Base-by-base conservation (phyloP, 139 green algal species). In the Yamagishiella unicocca region DNA sequence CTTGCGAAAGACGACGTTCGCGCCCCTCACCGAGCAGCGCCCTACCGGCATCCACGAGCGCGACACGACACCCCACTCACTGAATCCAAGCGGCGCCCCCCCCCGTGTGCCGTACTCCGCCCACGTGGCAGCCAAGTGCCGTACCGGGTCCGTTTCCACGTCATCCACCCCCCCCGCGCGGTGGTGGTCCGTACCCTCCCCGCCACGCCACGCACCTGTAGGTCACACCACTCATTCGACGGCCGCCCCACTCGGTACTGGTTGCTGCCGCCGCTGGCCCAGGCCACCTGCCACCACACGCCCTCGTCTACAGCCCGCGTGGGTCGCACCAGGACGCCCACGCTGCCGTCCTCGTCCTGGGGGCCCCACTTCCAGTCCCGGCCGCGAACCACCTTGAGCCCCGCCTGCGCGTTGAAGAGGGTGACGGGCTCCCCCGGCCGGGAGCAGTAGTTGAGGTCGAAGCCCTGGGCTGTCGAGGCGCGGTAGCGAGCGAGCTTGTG, bases 191-290 rank as follows among this genome's bases (percentile, higher is more conserved):
- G n/a, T n/a, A n/a, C n/a, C n/a, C n/a, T n/a, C n/a, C n/a, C n/a
- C n/a, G n/a, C n/a, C n/a, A n/a, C n/a, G 5, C 38, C 70, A 55
- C 72, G 10, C 72, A 80, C 75, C 75, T 82, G 75, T 31, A 82
- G 50, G 50, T 82, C 75, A 21, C 50, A 82, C 46, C 29, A 42
- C 1, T 1, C 29, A 10, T 6, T 45, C 5, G 43, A 43, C 12
- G 45, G 29, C 14, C 50, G 46, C 31, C 72, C 75, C 33, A 82
- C 75, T 4, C 75, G 46, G 75, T 68, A 82, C 25, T 35, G 27
- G 75, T 82, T 67, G 38, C 31, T 14, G 33, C 4, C 35, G 75
- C 50, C 50, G n/a, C 42, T 29, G 50, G 19, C 21, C 50, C 75
- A 70, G 17, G 5, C 5, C 50, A 82, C 75, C 33, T 70, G 21